These are phyloP conservation scores for Lentinula detonsa DNA, from an alignment of 768 basidiomycete genomes.

Conservation along the genomic window DNA sequence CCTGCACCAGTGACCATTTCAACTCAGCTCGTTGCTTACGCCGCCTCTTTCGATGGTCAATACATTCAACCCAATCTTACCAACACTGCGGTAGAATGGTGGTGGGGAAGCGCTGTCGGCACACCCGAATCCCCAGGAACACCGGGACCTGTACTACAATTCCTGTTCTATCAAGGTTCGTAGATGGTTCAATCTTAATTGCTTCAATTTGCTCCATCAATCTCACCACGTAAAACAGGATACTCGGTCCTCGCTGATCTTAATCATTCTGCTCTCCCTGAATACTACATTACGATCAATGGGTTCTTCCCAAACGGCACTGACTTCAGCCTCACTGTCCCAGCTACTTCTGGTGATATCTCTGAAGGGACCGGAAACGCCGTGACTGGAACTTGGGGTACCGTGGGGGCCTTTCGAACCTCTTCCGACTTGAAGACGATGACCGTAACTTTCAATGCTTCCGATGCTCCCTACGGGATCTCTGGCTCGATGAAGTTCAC, in stretches of 20 bases:
- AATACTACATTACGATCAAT: slow-evolving; percentile 14
- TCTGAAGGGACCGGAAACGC: slow-evolving; percentile 5
- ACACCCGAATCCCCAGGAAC: slow-evolving; percentile 5
- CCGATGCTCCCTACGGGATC: slow-evolving; percentile 7
- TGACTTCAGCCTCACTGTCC: slow-evolving; percentile 10
- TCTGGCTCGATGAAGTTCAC: slow-evolving; percentile 13
- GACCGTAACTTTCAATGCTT: slow-evolving; percentile 11
- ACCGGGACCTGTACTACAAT: slow-evolving; percentile 13
- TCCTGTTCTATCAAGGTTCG: slow-evolving; percentile 16
- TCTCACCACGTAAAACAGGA: neutral
- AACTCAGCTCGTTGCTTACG: neutral
- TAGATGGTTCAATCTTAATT: neutral
- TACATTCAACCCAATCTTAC: slow-evolving; percentile 12
- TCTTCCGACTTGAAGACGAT: slow-evolving; percentile 13
- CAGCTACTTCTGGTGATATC: slow-evolving; percentile 11
- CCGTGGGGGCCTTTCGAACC: slow-evolving; percentile 12
- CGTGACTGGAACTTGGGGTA: slow-evolving; percentile 13
- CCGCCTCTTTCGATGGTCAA: slow-evolving; percentile 13
- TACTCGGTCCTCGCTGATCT: slow-evolving; percentile 2
- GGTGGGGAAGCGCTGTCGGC: slow-evolving; percentile 15
- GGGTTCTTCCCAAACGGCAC: slow-evolving; percentile 16
- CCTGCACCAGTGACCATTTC: neutral
- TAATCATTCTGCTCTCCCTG: neutral
- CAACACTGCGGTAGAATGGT: slow-evolving; percentile 17
- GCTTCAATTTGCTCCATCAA: neutral